These are phyloP conservation scores for Zygosaccharomyces pseudobailii DNA, from an alignment of 1,139 yeast species.

Conservation along the genomic window DNA sequence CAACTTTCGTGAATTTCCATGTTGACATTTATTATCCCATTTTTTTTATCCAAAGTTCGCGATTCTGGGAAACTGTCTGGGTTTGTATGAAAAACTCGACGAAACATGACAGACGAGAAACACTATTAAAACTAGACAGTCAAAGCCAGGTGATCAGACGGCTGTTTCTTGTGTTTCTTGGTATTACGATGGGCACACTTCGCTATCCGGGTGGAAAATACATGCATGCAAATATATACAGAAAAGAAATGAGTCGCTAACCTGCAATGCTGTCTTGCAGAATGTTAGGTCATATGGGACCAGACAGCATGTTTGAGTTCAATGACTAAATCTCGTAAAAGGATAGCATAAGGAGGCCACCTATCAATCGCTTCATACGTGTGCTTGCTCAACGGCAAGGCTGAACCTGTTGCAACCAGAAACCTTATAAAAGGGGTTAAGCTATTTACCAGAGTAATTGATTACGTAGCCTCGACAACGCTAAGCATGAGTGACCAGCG, in stretches of 20 bases:
- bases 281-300: background rate
- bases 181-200: too few relatives aligned
- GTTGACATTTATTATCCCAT: background rate
- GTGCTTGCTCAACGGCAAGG: background rate
- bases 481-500: slow-evolving; percentile 21
- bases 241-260: background rate
- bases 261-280: background rate
- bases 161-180: background rate
- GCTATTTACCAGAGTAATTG: background rate
- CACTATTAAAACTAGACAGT: too few relatives aligned
- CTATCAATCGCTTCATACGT: slow-evolving; percentile 1
- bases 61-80: slow-evolving; percentile 7
- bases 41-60: slow-evolving; percentile 1
- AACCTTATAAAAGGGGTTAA: slow-evolving; percentile 1
- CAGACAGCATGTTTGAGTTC: too few relatives aligned
- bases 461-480: background rate
- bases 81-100: background rate
- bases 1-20: background rate
- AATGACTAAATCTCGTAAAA: too few relatives aligned
- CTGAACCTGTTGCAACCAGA: slow-evolving; percentile 2
- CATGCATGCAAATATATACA: too few relatives aligned
- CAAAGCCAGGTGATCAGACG: background rate
- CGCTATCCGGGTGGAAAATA: too few relatives aligned
- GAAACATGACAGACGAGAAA: background rate
- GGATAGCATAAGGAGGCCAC: background rate